Evolutionary conservation across 2,329 filamentous ascomycete species (phyloP).

Genomic region (Shiraia bambusicola): DNA sequence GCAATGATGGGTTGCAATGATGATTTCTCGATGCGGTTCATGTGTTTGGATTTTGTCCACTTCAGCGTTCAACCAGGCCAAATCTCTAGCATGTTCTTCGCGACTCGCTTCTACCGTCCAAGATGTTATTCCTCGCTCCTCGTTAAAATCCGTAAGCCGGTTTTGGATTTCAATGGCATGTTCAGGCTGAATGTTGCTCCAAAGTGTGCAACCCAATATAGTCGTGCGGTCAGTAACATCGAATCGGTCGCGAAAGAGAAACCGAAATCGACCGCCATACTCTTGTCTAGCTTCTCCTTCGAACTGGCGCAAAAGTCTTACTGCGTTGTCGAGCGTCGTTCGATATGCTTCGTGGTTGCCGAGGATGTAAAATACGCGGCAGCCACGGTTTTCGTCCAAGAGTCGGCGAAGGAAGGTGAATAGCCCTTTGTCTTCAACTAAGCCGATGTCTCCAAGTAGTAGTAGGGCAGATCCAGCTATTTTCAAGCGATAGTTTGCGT

Average conservation of each 20-base stretch:
- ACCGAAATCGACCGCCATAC: conserved; percentile 14
- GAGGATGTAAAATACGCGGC: conserved; percentile 20
- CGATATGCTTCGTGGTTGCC: conserved; percentile 22
- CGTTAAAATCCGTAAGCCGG: conserved; percentile 21
- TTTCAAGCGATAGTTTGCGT: conserved; percentile 8
- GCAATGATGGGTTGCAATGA: conserved; percentile 49
- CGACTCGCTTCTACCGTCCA: conserved; percentile 48
- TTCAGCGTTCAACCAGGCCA: conserved; percentile 48
- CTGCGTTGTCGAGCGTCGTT: conserved; percentile 3
- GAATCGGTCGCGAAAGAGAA: conserved; percentile 14
- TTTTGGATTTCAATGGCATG: background rate
- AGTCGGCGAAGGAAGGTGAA: conserved; percentile 15
- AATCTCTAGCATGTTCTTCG: conserved; percentile 41
- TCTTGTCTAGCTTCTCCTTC: conserved; percentile 9
- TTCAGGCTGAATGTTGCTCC: conserved; percentile 1
- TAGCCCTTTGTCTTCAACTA: conserved; percentile 7
- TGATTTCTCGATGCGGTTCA: conserved; percentile 24
- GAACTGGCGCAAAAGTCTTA: conserved; percentile 12
- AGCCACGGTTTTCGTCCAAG: conserved; percentile 6
- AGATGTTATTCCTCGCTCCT: conserved; percentile 15
- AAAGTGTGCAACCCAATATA: conserved; percentile 21
- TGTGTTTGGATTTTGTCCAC: conserved; percentile 19
- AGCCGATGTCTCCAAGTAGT: conserved; percentile 22
- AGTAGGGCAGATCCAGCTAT: conserved; percentile 8
- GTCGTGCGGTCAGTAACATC: conserved; percentile 13